These are phyloP conservation scores for Dipodascus albidus DNA, from an alignment of 805 yeast species.

Conservation along the genomic window DNA sequence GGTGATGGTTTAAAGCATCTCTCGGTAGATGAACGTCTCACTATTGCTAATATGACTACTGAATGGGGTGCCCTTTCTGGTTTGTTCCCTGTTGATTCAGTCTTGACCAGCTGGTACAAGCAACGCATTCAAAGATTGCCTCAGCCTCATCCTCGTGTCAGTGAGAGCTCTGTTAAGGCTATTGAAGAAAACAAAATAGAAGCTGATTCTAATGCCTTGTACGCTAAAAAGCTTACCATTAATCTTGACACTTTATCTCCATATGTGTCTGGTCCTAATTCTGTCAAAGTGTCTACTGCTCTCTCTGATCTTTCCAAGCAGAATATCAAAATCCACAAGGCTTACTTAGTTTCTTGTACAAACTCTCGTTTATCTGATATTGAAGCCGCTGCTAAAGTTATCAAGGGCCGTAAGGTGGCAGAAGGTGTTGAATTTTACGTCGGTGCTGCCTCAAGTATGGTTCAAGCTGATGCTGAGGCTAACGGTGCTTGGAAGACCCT, in stretches of 20 bases:
- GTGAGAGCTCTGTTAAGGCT: constrained; percentile 41
- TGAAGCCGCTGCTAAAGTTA: constrained; percentile 85
- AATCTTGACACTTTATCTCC: constrained; percentile 79
- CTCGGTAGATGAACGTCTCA: constrained; percentile 29
- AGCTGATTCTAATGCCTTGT: constrained; percentile 70
- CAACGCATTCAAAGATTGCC: constrained; percentile 46
- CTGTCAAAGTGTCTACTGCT: constrained; percentile 83
- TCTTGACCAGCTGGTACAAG: constrained; percentile 67
- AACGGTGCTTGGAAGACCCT: constrained; percentile 87
- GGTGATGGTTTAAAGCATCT: constrained; percentile 67
- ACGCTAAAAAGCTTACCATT: constrained; percentile 77
- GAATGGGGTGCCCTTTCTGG: constrained; percentile 99
- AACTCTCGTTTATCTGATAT: constrained; percentile 89
- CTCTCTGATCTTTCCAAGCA: constrained; percentile 61
- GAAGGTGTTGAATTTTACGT: constrained; percentile 89
- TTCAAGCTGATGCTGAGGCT: constrained; percentile 84
- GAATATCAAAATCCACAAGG: constrained; percentile 76
- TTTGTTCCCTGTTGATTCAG: constrained; percentile 87
- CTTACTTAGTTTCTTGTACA: constrained; percentile 96
- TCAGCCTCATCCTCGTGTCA: constrained; percentile 78
- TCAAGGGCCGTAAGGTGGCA: constrained; percentile 73
- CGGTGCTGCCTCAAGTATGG: constrained; percentile 93
- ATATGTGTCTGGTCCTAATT: constrained; percentile 91
- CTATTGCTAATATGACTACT: constrained; percentile 52
- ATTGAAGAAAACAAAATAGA: constrained; percentile 33